Conservation (phyloP, 345 rosid genomes). For the Hibiscus trionum region DNA sequence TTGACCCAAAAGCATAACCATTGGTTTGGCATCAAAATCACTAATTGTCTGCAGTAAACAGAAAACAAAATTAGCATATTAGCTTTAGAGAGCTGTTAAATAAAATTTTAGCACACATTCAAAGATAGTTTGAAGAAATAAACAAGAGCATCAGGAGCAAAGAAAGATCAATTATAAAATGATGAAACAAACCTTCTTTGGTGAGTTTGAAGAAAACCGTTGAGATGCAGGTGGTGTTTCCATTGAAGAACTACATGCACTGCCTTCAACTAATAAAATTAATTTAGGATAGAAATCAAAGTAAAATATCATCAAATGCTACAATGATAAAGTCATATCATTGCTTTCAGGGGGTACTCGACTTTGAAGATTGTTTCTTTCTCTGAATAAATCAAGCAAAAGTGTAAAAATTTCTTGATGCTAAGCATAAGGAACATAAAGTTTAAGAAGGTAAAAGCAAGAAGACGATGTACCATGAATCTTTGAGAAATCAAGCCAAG, state of each 20-base stretch:
- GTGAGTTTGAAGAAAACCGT: slow-evolving; percentile 82
- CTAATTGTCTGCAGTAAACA: too few species aligned
- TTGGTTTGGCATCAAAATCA: too few species aligned
- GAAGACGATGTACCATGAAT: slow-evolving; percentile 35
- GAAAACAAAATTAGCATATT: too few species aligned
- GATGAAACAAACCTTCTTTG: slow-evolving; percentile 49
- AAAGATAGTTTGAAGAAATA: not conserved
- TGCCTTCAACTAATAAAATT: slow-evolving; percentile 9
- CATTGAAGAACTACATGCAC: slow-evolving; percentile 44
- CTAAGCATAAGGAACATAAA: not conserved
- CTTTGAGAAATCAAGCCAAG: too few species aligned
- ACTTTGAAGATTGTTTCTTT: slow-evolving; percentile 48
- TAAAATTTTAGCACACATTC: too few species aligned
- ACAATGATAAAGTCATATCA: slow-evolving; percentile 37
- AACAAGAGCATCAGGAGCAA: not conserved
- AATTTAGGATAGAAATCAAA: not conserved
- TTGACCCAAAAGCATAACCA: not conserved
- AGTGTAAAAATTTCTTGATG: not conserved
- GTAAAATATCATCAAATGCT: not conserved
- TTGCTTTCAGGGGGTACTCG: slow-evolving; percentile 35
- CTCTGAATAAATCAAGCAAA: slow-evolving; percentile 10
- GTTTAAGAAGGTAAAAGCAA: slow-evolving; percentile 18
- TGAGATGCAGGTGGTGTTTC: slow-evolving; percentile 41
- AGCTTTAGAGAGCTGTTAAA: too few species aligned
- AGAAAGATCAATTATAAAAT: not conserved